A percentile compares a stretch with the other conserved stretches of the same genome.
Conservation (phyloP, 169 alveolate genomes). For the Haemoproteus tartakovskyi region DNA sequence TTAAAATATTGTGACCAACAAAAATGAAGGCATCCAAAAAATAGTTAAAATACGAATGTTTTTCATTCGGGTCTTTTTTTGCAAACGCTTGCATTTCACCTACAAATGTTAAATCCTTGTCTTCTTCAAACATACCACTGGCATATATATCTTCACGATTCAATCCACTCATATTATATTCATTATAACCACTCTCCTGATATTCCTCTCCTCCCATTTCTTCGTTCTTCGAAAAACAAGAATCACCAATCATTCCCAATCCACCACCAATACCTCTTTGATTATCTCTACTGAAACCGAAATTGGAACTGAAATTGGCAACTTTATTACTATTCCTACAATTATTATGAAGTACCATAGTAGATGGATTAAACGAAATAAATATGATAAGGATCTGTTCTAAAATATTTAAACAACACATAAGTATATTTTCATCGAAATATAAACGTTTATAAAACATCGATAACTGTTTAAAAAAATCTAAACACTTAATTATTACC, state of each 20-base stretch:
- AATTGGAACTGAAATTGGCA: not conserved
- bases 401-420: no score
- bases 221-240: conserved; percentile 9
- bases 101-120: not conserved
- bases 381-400: no score
- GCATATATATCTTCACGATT: not conserved
- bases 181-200: no score
- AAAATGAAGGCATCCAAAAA: conserved; percentile 10
- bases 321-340: no score
- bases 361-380: no score
- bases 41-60: conserved; percentile 13
- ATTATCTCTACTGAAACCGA: conserved; percentile 1
- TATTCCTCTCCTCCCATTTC: not conserved
- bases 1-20: conserved; percentile 25
- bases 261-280: conserved; percentile 1
- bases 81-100: conserved; percentile 62
- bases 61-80: conserved; percentile 28
- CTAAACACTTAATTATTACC: no score
- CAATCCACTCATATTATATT: no score
- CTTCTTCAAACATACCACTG: not conserved
- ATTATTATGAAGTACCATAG: no score
- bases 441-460: no score
- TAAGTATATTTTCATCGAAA: no score
- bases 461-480: no score
- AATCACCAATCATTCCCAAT: no score